Base-by-base conservation (phyloP, 192 early-diverging fungal genomes). In the Coemansia sp. region DNA sequence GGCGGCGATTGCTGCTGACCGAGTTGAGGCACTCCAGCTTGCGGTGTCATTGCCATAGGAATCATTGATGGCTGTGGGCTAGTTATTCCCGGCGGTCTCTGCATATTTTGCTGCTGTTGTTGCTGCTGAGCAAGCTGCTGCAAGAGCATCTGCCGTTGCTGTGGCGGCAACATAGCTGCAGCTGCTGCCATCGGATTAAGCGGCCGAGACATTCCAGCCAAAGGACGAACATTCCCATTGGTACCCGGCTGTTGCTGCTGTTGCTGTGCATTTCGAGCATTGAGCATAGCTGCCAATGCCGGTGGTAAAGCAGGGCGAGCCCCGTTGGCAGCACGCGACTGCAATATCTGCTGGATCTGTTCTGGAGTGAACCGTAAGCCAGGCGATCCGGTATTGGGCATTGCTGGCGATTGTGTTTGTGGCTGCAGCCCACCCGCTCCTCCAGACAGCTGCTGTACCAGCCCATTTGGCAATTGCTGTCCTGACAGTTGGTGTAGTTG, bases 311-410 rank as follows among this genome's bases (percentile, higher is more conserved):
- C 64, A 7, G 68, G 66, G 11, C 63, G 73, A 1, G 30, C 59
- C 0, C 73, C 67, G 26, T 58, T 72, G 2, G 50, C 67, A n/a
- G 67, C 67, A n/a, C 73, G 73, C 8, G 73, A 66, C 53, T 77
- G 73, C 31, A 77, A 23, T 1, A 77, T 57, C 45, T 59, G 62
- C 55, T 69, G 68, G 10, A 77, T 52, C 55, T 77, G 73, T 26
- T 77, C 73, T 1, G 54, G 73, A 12, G 73, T 70, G 18, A 77
- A 45, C 20, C 68, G 61, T 33, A 65, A 11, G 2, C 65, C 63
- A 0, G 55, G 56, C 10, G 70, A 42, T 3, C 70, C 63, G 11
- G 57, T 37, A 39, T 47, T 54, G 26, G 21, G 23, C 8, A 36
- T 44, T 14, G 28, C 52, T 9, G 52, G 57, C 47, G 44, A 50